A percentile compares a stretch with the other conserved stretches of the same genome.
phyloP scores from a whole-genome alignment of 805 yeast genomes.

The Candida nitratophila region DNA sequence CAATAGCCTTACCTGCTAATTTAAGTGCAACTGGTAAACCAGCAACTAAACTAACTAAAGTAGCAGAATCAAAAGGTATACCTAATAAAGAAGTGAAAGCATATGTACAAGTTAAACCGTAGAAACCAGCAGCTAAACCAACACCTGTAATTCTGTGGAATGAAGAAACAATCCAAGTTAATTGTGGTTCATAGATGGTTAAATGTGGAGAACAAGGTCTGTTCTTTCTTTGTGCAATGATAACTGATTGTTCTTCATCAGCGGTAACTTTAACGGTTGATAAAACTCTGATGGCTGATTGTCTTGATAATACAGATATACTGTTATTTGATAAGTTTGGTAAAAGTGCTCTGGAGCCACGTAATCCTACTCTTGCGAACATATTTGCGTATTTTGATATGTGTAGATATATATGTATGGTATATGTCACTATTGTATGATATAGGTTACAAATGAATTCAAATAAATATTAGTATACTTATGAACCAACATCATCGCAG shows the following conservation, averaged over 20 bases:
- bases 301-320: background rate
- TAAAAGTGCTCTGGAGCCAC: conserved; percentile 5
- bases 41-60: conserved; percentile 48
- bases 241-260: conserved; percentile 58
- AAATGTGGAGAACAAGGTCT: conserved; percentile 92
- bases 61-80: conserved; percentile 43
- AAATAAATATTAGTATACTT: no score
- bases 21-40: conserved; percentile 60
- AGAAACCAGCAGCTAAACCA: conserved; percentile 70
- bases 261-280: conserved; percentile 46
- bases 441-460: no score
- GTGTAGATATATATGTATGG: background rate
- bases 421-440: background rate
- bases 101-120: conserved; percentile 67
- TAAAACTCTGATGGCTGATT: conserved; percentile 18
- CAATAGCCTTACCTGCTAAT: conserved; percentile 55
- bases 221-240: conserved; percentile 73
- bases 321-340: background rate
- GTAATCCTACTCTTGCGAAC: conserved; percentile 14
- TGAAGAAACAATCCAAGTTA: conserved; percentile 75
- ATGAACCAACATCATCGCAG: background rate
- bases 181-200: conserved; percentile 83
- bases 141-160: conserved; percentile 88
- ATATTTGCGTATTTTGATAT: background rate
- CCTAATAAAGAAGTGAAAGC: conserved; percentile 67